A percentile compares a stretch with the other conserved stretches of the same genome.
Evolutionary conservation across 805 yeast species (phyloP).

Genomic region (Wickerhamiella azymoides): DNA sequence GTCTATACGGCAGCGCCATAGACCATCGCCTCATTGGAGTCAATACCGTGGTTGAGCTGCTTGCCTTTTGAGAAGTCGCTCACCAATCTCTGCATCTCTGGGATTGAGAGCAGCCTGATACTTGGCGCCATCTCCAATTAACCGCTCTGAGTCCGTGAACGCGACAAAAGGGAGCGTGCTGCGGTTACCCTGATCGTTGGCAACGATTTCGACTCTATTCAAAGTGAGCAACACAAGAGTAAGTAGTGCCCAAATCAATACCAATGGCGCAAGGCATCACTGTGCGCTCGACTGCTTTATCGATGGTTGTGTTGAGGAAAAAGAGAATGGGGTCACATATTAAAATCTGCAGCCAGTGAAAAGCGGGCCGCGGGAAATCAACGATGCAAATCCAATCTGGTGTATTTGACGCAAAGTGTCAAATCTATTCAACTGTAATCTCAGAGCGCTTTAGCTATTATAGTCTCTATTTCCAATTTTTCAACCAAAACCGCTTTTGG

Average conservation of each 20-base stretch:
- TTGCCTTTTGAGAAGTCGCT: slow-evolving; percentile 95
- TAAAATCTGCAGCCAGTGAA: no score
- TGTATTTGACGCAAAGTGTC: no score
- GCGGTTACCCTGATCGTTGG: slow-evolving; percentile 97
- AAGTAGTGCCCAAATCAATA: slow-evolving; percentile 96
- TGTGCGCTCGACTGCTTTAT: no score
- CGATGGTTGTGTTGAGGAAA: no score
- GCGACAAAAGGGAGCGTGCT: slow-evolving; percentile 96
- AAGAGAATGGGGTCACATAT: no score
- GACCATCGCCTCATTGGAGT: slow-evolving; percentile 99
- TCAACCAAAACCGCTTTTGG: no score
- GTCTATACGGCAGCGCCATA: slow-evolving; percentile 99
- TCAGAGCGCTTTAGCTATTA: no score
- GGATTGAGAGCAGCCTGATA: slow-evolving; percentile 98
- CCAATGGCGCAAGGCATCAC: slow-evolving; percentile 88
- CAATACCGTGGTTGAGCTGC: slow-evolving; percentile 92
- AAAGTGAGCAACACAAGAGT: slow-evolving; percentile 91
- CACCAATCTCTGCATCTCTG: slow-evolving; percentile 36
- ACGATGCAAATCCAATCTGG: no score
- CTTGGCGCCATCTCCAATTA: slow-evolving; percentile 96
- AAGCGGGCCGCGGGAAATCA: no score
- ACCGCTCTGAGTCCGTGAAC: slow-evolving; percentile 86
- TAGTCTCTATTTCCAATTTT: no score
- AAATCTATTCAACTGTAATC: no score
- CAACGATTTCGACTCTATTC: slow-evolving; percentile 85